Evolutionary conservation across 2,329 filamentous ascomycete genomes (phyloP), one percentile per base, ranked within the genome.

Genomic region (Colletotrichum trifolii): DNA sequence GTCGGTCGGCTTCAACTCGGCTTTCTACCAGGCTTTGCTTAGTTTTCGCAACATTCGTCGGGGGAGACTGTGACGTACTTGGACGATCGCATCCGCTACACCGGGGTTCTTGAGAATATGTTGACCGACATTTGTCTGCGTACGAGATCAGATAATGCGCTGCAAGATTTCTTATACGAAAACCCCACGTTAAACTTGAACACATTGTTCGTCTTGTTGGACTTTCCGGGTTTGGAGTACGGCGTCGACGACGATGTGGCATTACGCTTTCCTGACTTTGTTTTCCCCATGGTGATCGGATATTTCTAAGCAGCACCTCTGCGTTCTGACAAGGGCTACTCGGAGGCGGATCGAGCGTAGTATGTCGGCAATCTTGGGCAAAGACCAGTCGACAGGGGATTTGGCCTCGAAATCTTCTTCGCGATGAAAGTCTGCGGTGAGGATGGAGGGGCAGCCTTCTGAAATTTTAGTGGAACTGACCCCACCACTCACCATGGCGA

Each of bases 91-190:
- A 74, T 92, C 89, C 5, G 92, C 91, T 53, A 96, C 91, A 73
- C 92, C 91, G 2, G 92, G 92, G 77, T 97, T 97, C 78, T 97
- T 97, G 69, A 98, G 85, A 67, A 99, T 96, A 78, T 98, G 93
- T 75, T 87, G 84, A 40, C 67, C 67, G 43, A 69, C 56, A 13
- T 69, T 68, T 25, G 65, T 69, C 67, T 57, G 13, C 1, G 2
- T 39, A 6, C 34, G 12, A 4, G 11, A 4, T 67, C 45, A 62
- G 25, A 25, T 25, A 25, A 25, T 25, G 25, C 25, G 25, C 25
- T 4, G 59, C 10, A n/a, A n/a, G 13, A 25, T 12, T 8, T 6
- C 15, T 17, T 10, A 6, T 46, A 7, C n/a, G 48, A 12, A 95
- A 84, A 71, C 91, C 56, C 10, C 42, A 68, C 67, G 83, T 97